Conservation (phyloP, 352 stramenopile species). For the Phytophthora capsici region DNA sequence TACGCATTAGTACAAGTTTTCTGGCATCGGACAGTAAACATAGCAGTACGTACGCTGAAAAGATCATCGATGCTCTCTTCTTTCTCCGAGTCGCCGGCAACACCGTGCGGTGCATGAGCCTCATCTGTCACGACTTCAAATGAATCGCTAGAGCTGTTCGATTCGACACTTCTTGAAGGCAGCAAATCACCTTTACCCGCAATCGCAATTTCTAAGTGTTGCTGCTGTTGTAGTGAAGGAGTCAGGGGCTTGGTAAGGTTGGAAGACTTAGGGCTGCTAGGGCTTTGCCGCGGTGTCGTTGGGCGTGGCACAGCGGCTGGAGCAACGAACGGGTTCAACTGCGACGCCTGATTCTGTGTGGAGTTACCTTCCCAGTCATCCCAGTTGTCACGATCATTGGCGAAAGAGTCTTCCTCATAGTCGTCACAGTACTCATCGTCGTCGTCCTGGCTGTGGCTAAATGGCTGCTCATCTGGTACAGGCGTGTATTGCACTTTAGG, state of each 20-base stretch:
- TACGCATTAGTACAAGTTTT: constrained; percentile 1
- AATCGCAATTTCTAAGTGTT: constrained; percentile 36
- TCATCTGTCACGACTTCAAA: constrained; percentile 68
- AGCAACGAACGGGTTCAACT: constrained; percentile 57
- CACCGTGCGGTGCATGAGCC: constrained; percentile 26
- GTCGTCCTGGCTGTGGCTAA: constrained; percentile 46
- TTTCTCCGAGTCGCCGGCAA: constrained; percentile 28
- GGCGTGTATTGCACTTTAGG: constrained; percentile 72
- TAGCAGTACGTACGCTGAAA: constrained; percentile 72
- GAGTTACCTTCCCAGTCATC: constrained; percentile 72
- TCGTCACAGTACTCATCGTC: constrained; percentile 60
- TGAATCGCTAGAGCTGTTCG: constrained; percentile 75
- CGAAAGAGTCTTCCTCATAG: constrained; percentile 55
- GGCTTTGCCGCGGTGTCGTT: constrained; percentile 17
- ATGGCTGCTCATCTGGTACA: constrained; percentile 55
- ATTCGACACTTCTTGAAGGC: constrained; percentile 51
- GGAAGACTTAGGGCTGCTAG: constrained; percentile 20
- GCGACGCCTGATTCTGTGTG: constrained; percentile 37
- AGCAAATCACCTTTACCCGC: constrained; percentile 15
- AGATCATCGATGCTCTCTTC: constrained; percentile 68
- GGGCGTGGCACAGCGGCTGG: constrained; percentile 13
- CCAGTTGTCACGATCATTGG: constrained; percentile 61
- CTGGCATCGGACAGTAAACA: constrained; percentile 1
- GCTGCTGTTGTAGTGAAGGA: constrained; percentile 13
- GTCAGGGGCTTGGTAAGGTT: constrained; percentile 36